Base-by-base conservation (phyloP, 176 grass and related monocot species). In the Aegilops bicornis region DNA sequence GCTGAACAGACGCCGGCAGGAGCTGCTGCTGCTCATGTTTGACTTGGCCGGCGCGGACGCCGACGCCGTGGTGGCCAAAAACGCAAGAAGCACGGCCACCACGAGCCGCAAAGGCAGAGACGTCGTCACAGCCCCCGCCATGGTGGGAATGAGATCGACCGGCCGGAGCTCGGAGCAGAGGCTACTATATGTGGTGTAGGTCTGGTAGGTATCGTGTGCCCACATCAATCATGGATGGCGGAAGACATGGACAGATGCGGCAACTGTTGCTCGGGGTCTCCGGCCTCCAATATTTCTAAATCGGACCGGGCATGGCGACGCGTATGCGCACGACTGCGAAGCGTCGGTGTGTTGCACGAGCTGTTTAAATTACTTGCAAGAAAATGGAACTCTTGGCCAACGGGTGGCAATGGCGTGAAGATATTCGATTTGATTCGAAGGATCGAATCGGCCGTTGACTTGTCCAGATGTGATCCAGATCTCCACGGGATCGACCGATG, bases 1-100 rank as follows among this genome's bases (percentile, higher is more conserved):
- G 59, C 69, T 83, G 78, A 97, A 95, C 30, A 97, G 15, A 13
- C 69, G 86, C 30, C 42, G 54, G 83, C 90, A 93, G 76, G 92
- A 95, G 60, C 83, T 7, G 39, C 69, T 11, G 25, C 58, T 4
- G 40, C 72, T 11, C 60, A 60, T 47, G 24, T 37, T 11, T 43
- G 24, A 13, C 77, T 27, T 13, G 1, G 36, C 36, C 3, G 40
- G 8, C 42, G 72, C 33, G 7, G 65, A 37, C 2, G 71, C 45
- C 19, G 36, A 69, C 24, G 62, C 27, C 8, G 63, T 27, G 5
- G 6, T 25, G 1, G 8, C 13, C 7, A 37, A 2, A 2, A 50
- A 11, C n/a, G 23, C 76, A 13, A 69, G 10, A 27, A 52, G 7
- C 3, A 13, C 56, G 1, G 56, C 75, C 42, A 52, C 10, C 6